Percentiles rank a stretch among this genome's conserved stretches.
These are phyloP conservation scores for Galerina sulciceps DNA, from an alignment of 768 basidiomycete genomes.

Conservation along the genomic window DNA sequence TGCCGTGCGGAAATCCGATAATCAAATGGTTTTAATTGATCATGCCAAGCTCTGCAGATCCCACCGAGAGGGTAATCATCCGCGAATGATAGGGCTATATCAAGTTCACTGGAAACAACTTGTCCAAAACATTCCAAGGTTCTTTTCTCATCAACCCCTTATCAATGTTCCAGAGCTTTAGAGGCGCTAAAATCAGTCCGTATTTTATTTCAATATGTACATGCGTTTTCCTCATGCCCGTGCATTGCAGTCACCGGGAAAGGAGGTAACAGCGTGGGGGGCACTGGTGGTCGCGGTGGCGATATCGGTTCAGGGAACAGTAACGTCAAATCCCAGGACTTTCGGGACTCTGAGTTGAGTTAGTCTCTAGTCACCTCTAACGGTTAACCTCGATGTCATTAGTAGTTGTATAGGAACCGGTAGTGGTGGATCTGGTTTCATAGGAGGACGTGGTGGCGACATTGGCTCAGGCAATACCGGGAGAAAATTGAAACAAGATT, in stretches of 20 bases:
- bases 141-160: not conserved
- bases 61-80: too few relatives aligned
- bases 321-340: not conserved
- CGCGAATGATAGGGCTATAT: too few relatives aligned
- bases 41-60: too few relatives aligned
- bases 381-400: too few relatives aligned
- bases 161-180: not conserved
- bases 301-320: not conserved
- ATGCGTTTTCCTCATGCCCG: too few relatives aligned
- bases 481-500: not conserved
- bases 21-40: too few relatives aligned
- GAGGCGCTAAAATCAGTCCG: conserved; percentile 2
- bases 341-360: not conserved
- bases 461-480: not conserved
- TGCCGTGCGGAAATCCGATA: too few relatives aligned
- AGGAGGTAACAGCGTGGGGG: not conserved
- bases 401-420: not conserved
- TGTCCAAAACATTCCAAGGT: too few relatives aligned
- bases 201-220: not conserved
- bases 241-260: not conserved
- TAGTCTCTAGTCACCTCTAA: not conserved
- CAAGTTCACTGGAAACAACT: too few relatives aligned
- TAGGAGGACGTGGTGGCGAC: conserved; percentile 1
- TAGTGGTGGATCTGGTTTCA: not conserved
- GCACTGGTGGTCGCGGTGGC: conserved; percentile 1